Evolutionary conservation across 345 rosid species (phyloP).

Genomic region (Camelina laxa): DNA sequence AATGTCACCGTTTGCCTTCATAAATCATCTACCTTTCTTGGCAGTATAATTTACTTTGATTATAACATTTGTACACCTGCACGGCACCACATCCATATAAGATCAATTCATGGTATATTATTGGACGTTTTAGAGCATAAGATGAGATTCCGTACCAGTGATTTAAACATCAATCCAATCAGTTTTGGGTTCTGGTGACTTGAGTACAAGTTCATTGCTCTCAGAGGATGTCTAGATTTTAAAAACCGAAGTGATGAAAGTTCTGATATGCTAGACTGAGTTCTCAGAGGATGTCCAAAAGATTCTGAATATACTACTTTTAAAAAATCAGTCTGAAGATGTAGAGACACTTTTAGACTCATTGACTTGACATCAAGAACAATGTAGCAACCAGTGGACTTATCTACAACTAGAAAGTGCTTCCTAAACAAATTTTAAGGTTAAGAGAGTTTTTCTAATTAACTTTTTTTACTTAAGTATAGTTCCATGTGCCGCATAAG

Average conservation of each 20-base stretch:
- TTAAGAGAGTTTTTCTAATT: neutral
- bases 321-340: neutral
- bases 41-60: conserved; percentile 17
- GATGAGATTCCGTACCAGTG: conserved; percentile 9
- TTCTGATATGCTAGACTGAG: neutral
- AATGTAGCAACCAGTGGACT: conserved; percentile 17
- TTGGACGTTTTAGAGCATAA: conserved; percentile 4
- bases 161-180: neutral
- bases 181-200: neutral
- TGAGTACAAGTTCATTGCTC: conserved; percentile 21
- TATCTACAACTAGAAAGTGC: conserved; percentile 11
- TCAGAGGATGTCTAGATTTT: neutral
- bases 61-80: conserved; percentile 24
- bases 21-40: conserved; percentile 45
- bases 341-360: neutral
- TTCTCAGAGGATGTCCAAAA: conserved; percentile 26
- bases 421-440: conserved; percentile 7
- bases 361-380: conserved; percentile 34
- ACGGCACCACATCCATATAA: conserved; percentile 15
- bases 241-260: neutral
- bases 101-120: conserved; percentile 1
- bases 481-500: neutral
- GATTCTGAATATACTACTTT: neutral
- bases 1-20: conserved; percentile 38
- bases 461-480: neutral